Evolutionary conservation across 2,329 filamentous ascomycete species (phyloP), one percentile per base, ranked within the genome.

Genomic region (Nothopassalora personata): DNA sequence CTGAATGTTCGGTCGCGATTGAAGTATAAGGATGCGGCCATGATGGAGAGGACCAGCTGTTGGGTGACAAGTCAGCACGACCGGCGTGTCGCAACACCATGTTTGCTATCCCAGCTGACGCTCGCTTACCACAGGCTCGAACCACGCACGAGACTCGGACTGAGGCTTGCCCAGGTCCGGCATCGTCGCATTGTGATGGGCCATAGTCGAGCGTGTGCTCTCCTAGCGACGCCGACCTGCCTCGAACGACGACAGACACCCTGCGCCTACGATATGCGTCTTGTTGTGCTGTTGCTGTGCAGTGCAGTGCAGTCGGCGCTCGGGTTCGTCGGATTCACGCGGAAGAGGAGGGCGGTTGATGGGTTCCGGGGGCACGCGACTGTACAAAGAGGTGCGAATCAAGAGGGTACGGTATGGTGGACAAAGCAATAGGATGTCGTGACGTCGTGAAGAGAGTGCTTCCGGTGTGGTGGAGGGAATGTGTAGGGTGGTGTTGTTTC

Each of bases 11-110:
- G 71, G 56, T 73, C 71, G 18, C 76, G 72, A 54, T 76, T 78
- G 54, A 76, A 63, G 45, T 73, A 68, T 60, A 77, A 65, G 3
- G 76, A 77, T n/a, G 69, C 68, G 50, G 74, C 46, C 72, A 78
- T 76, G 58, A 78, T 76, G 50, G 67, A 69, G 53, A 77, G 65
- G 27, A 78, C 75, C 57, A 77, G 73, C 75, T 77, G 51, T 19
- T 31, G 10, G 23, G 10, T 28, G 19, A 27, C 31, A 45, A 19
- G 53, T 66, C 52, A 66, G 62, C 53, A 31, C 27, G 47, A 34
- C 7, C 30, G 23, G 27, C 3, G n/a, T 3, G 33, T 15, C 11
- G n/a, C 39, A 19, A 53, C 27, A 13, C 19, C 15, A 30, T 48
- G 49, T 48, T 8, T 33, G 23, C 33, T 23, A 27, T 34, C 47